A percentile compares a stretch with the other conserved stretches of the same genome.
These are phyloP conservation scores for Entomortierella lignicola DNA, from an alignment of 192 early-diverging fungal genomes.

Conservation along the genomic window DNA sequence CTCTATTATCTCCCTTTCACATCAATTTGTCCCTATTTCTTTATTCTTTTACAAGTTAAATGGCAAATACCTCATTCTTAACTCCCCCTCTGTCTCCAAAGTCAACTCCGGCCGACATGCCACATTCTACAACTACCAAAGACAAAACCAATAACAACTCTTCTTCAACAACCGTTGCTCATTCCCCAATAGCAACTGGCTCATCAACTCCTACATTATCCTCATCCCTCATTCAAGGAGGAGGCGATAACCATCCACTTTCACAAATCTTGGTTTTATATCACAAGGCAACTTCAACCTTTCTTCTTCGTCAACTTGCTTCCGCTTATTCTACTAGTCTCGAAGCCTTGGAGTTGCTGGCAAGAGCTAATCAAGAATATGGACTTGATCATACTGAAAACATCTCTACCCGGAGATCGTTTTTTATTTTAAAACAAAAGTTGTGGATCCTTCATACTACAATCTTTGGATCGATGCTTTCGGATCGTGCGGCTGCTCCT, in stretches of 20 bases:
- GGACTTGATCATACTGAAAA: constrained; percentile 10
- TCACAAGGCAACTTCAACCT: constrained; percentile 50
- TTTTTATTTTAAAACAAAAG: constrained; percentile 49
- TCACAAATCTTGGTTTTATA: constrained; percentile 40
- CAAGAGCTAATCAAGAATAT: constrained; percentile 38
- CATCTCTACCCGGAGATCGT: constrained; percentile 20
- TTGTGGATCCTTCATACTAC: constrained; percentile 53
- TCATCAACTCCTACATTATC: constrained; percentile 11
- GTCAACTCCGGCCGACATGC: constrained; percentile 15
- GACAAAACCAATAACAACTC: background rate
- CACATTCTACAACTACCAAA: background rate
- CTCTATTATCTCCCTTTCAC: no score
- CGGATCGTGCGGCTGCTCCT: constrained; percentile 35
- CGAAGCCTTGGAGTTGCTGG: constrained; percentile 36
- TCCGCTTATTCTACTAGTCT: constrained; percentile 35
- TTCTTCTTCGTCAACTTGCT: constrained; percentile 52
- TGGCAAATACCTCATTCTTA: constrained; percentile 20
- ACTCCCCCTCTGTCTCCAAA: constrained; percentile 41
- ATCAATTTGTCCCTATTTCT: no score
- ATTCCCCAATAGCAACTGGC: constrained; percentile 4
- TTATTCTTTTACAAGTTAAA: background rate
- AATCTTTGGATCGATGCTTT: constrained; percentile 50
- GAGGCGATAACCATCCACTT: constrained; percentile 1
- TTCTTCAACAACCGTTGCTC: background rate
- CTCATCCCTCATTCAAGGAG: background rate